Evolutionary conservation across 345 rosid genomes (phyloP), one percentile per base, ranked within the genome.

Genomic region (Ceriops zippeliana): DNA sequence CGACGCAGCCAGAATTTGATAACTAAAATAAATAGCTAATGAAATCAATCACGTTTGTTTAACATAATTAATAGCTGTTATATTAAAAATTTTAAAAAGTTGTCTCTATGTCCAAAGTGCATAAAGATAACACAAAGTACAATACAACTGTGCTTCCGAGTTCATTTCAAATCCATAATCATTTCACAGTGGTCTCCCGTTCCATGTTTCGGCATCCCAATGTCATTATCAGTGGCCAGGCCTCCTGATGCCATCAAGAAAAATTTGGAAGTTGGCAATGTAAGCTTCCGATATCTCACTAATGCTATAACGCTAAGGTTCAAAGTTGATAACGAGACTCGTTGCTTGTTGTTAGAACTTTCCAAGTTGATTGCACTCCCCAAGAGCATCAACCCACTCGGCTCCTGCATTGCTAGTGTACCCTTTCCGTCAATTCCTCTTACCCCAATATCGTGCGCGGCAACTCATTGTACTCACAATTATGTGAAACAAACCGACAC

Each of bases 171-270:
- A 24, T 60, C 6, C 31, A 52, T 15, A 72, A 26, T 63, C 47
- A 77, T 68, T 61, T 58, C 59, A 28, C 6, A 63, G 60, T 54
- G 65, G 61, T 53, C 68, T 37, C 27, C 73, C 22, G 47, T 52
- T 57, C n/a, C n/a, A n/a, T 49, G 27, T 38, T 38, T 53, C 20
- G 20, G 26, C 34, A 63, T 16, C 52, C 9, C 27, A 27, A n/a
- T 56, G 62, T 73, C 69, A 66, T 19, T 42, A 37, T 57, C 75
- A 31, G 8, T 66, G 60, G 64, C 35, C 65, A 54, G 24, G 60
- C 62, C 53, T 58, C n/a, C 51, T 6, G 60, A 31, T 49, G 22
- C 47, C n/a, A 68, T 19, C 49, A 1, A 8, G 31, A n/a, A 58
- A 38, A 68, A 5, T 57, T 10, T 42, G 56, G 42, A 6, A 26